Evolutionary conservation across 768 basidiomycete genomes (phyloP).

Genomic region (Leccinellum albellum): DNA sequence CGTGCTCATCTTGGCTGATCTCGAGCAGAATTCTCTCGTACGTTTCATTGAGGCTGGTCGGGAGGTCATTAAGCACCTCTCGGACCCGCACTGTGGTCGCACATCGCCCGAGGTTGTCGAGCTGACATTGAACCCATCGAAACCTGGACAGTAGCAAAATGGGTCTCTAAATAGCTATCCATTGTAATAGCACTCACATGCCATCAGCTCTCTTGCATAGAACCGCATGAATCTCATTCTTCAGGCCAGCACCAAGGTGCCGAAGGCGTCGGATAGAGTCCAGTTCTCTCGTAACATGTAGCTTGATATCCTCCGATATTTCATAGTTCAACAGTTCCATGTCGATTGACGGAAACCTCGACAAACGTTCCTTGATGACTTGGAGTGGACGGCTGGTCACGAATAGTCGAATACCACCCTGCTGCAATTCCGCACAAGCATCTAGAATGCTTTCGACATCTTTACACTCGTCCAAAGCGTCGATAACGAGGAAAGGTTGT

Average conservation of each 20-base stretch:
- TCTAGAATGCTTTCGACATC: background rate
- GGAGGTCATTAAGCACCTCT: conserved; percentile 3
- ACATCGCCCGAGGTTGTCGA: background rate
- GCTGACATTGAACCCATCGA: conserved; percentile 16
- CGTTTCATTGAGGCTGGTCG: conserved; percentile 1
- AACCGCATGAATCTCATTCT: background rate
- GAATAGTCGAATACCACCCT: background rate
- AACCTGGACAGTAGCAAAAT: conserved; percentile 2
- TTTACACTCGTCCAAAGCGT: background rate
- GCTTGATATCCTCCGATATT: background rate
- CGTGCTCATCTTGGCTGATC: background rate
- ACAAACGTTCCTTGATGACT: background rate
- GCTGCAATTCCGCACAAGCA: background rate
- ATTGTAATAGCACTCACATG: background rate
- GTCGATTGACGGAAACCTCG: background rate
- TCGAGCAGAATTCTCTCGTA: conserved; percentile 1
- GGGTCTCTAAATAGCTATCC: too few species aligned
- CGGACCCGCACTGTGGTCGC: background rate
- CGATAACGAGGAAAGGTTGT: conserved; percentile 9
- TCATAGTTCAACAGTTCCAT: background rate
- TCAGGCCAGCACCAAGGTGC: background rate
- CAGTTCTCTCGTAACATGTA: conserved; percentile 3
- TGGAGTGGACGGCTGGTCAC: background rate
- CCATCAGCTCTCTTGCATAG: conserved; percentile 6
- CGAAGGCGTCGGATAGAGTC: conserved; percentile 4